These are phyloP conservation scores for Leccinum rimulosum DNA, from an alignment of 768 basidiomycete genomes.

Conservation along the genomic window DNA sequence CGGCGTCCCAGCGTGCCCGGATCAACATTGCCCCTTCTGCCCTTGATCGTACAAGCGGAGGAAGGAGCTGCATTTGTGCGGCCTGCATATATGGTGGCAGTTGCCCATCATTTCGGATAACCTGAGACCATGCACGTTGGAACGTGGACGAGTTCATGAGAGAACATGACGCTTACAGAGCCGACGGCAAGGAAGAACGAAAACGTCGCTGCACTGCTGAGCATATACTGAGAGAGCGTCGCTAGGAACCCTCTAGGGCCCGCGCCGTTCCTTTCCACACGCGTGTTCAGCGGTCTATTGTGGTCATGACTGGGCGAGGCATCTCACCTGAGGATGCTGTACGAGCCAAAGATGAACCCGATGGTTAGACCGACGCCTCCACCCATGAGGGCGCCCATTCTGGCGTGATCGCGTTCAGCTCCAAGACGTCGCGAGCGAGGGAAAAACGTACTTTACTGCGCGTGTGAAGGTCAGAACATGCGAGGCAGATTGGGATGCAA, in stretches of 20 bases:
- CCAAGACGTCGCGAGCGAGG: conserved; percentile 1
- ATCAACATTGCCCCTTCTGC: conserved; percentile 68
- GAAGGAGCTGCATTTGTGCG: conserved; percentile 54
- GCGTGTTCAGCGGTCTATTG: conserved; percentile 5
- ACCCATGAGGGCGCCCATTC: conserved; percentile 92
- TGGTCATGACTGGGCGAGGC: background rate
- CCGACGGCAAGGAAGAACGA: conserved; percentile 96
- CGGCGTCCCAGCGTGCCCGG: conserved; percentile 73
- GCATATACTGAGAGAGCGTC: conserved; percentile 97
- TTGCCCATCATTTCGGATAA: conserved; percentile 79
- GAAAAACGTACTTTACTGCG: conserved; percentile 57
- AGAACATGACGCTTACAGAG: conserved; percentile 53
- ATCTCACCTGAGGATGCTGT: conserved; percentile 82
- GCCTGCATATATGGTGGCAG: conserved; percentile 62
- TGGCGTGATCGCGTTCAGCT: conserved; percentile 30
- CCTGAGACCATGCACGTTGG: conserved; percentile 43
- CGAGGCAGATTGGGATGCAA: background rate
- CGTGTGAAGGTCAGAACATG: conserved; percentile 11
- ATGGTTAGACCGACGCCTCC: conserved; percentile 94
- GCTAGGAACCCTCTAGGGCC: conserved; percentile 88
- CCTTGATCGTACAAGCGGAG: conserved; percentile 59
- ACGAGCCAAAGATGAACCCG: conserved; percentile 95
- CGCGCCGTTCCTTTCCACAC: conserved; percentile 65
- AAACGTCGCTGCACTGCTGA: conserved; percentile 96
- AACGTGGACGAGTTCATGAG: background rate